Conservation (phyloP, 345 rosid species). For the Lepidium aucheri region DNA sequence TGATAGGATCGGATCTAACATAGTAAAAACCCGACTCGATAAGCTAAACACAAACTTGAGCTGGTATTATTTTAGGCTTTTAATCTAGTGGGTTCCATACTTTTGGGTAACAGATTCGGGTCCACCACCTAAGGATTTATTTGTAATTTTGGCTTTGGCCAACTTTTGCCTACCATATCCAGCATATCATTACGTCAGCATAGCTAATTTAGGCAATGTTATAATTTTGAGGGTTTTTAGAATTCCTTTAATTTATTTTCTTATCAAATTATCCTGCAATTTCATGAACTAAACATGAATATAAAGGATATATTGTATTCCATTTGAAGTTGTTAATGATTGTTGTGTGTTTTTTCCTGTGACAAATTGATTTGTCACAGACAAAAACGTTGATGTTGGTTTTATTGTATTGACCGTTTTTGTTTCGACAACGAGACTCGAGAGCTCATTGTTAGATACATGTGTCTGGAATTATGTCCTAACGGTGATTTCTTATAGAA, state of each 20-base stretch:
- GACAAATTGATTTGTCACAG: no score
- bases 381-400: constrained; percentile 8
- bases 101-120: neutral
- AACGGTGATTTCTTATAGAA: constrained; percentile 9
- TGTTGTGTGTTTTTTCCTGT: no score
- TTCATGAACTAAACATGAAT: no score
- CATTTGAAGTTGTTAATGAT: no score
- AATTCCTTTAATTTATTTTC: no score
- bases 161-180: neutral
- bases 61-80: neutral
- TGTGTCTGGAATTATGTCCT: constrained; percentile 1
- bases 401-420: neutral
- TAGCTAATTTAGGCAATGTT: neutral
- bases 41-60: neutral
- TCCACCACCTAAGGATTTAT: neutral
- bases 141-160: neutral
- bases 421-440: neutral
- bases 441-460: constrained; percentile 4
- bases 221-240: neutral
- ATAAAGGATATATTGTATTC: no score
- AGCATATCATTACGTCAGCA: constrained; percentile 2
- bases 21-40: neutral
- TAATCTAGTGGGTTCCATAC: constrained; percentile 1
- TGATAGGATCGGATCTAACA: neutral
- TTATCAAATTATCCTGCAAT: no score